phyloP scores from a whole-genome alignment of 179 eudicot species.

The Gypsophila paniculata region DNA sequence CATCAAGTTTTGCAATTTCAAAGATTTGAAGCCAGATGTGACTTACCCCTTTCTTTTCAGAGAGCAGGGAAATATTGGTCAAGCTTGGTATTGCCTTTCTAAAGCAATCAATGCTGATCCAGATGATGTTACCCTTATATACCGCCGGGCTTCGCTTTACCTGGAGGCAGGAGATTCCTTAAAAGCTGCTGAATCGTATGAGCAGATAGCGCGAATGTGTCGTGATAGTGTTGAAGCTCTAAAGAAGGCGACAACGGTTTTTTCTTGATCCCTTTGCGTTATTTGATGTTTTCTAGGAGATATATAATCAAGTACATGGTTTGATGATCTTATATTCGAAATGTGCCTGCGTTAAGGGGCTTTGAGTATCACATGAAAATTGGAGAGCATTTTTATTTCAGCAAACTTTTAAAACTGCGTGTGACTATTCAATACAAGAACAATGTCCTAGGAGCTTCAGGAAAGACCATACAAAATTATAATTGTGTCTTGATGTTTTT shows the following conservation, averaged over 20 bases:
- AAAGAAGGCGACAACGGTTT: slow-evolving; percentile 56
- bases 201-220: slow-evolving; percentile 50
- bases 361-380: not conserved
- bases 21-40: not conserved
- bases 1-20: not conserved
- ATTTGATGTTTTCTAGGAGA: not conserved
- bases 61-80: slow-evolving; percentile 61
- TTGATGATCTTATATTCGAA: not conserved
- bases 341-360: not conserved
- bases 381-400: not conserved
- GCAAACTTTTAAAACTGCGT: not conserved
- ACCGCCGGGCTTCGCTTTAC: slow-evolving; percentile 56
- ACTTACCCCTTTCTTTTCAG: slow-evolving; percentile 31
- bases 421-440: not conserved
- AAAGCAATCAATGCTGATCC: slow-evolving; percentile 89
- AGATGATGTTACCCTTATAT: slow-evolving; percentile 51
- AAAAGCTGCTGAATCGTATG: slow-evolving; percentile 84
- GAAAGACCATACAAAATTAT: not conserved
- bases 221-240: slow-evolving; percentile 65
- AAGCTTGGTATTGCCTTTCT: slow-evolving; percentile 62
- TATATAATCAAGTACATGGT: not conserved
- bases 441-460: too few species aligned
- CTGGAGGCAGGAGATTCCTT: slow-evolving; percentile 51
- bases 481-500: not conserved
- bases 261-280: slow-evolving; percentile 17